phyloP scores from a whole-genome alignment of 805 yeast genomes.

The Saccharomycopsis microspora region DNA sequence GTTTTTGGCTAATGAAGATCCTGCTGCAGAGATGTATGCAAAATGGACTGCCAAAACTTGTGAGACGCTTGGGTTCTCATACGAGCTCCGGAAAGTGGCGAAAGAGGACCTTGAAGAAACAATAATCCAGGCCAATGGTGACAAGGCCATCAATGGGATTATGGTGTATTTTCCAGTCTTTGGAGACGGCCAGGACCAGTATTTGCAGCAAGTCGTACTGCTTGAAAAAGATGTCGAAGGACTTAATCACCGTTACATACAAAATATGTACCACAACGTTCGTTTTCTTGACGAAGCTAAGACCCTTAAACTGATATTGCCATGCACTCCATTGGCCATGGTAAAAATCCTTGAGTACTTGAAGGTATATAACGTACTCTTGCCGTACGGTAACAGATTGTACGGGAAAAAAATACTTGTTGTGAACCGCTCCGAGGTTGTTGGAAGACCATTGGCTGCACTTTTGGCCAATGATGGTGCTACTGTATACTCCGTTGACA shows the following conservation, averaged over 20 bases:
- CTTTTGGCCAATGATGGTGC: constrained; percentile 96
- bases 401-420: constrained; percentile 89
- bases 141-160: constrained; percentile 73
- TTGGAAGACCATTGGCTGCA: constrained; percentile 95
- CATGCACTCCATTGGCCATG: constrained; percentile 93
- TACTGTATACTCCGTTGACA: constrained; percentile 82
- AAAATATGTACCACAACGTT: constrained; percentile 88
- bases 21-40: constrained; percentile 93
- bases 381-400: constrained; percentile 83
- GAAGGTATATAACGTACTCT: constrained; percentile 71
- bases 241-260: constrained; percentile 78
- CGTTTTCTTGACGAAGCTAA: constrained; percentile 31
- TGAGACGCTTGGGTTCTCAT: constrained; percentile 73
- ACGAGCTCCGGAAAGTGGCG: constrained; percentile 61
- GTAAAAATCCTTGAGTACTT: constrained; percentile 87
- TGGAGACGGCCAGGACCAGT: constrained; percentile 91
- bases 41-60: constrained; percentile 92
- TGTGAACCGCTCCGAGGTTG: constrained; percentile 91
- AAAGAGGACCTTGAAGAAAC: constrained; percentile 81
- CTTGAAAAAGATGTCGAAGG: constrained; percentile 95
- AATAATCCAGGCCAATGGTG: constrained; percentile 71
- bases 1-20: constrained; percentile 82
- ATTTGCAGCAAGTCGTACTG: constrained; percentile 87
- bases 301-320: constrained; percentile 62
- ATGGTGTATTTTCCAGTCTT: constrained; percentile 97